Percentiles rank a stretch among this genome's conserved stretches.
phyloP scores from a whole-genome alignment of 2,329 filamentous ascomycete genomes.

The Aspergillus oerlinghausenensis region DNA sequence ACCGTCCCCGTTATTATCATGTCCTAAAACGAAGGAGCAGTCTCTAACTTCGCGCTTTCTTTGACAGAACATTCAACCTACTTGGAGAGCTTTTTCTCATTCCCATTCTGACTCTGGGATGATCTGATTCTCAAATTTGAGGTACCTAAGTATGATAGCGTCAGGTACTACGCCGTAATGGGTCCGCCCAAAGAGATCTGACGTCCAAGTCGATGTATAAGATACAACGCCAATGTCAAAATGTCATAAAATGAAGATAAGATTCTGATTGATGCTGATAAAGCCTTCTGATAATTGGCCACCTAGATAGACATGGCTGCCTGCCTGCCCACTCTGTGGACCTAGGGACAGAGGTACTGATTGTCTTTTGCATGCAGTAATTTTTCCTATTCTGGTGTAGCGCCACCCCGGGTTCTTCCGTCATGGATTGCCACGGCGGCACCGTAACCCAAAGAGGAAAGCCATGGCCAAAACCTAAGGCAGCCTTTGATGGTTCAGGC shows the following conservation, averaged over 20 bases:
- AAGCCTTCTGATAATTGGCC: no score
- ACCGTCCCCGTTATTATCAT: no score
- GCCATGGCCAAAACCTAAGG: not conserved
- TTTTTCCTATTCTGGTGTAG: slow-evolving; percentile 2
- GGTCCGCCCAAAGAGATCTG: not conserved
- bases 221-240: not conserved
- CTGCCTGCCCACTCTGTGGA: no score
- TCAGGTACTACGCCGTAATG: not conserved
- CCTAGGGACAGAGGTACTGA: no score
- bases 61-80: not conserved
- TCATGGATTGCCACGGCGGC: slow-evolving; percentile 13
- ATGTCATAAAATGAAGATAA: not conserved
- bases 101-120: not conserved
- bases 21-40: not conserved
- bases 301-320: no score
- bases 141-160: not conserved
- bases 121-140: not conserved
- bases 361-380: not conserved
- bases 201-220: not conserved
- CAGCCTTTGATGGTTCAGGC: not conserved
- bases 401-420: slow-evolving; percentile 17
- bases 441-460: not conserved
- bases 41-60: not conserved
- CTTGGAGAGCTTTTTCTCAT: not conserved
- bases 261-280: not conserved